Conservation (phyloP, 805 yeast genomes). For the Candida wancherniae region DNA sequence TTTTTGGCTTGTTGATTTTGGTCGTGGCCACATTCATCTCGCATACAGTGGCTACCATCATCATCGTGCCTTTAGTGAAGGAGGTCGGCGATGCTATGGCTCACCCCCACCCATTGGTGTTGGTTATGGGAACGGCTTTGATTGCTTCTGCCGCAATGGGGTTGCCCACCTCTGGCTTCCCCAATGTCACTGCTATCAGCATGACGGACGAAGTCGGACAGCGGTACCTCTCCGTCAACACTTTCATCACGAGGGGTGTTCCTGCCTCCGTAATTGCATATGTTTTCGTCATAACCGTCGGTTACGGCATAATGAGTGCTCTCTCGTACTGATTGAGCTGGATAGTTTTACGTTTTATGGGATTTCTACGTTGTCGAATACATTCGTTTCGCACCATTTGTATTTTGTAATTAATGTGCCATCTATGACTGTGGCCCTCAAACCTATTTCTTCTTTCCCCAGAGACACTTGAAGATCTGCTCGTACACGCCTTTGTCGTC, state of each 20-base stretch:
- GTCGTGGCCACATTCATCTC: conserved; percentile 41
- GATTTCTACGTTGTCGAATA: too few relatives aligned
- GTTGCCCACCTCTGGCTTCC: conserved; percentile 42
- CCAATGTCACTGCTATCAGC: conserved; percentile 41
- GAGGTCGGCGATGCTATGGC: conserved; percentile 37
- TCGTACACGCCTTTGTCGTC: conserved; percentile 28
- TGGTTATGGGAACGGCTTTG: conserved; percentile 40
- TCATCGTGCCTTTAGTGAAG: conserved; percentile 38
- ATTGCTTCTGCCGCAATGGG: conserved; percentile 44
- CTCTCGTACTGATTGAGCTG: conserved; percentile 13
- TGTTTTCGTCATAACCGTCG: conserved; percentile 31
- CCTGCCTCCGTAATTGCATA: conserved; percentile 38
- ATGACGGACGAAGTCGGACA: conserved; percentile 41
- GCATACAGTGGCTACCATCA: conserved; percentile 43
- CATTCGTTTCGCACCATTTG: too few relatives aligned
- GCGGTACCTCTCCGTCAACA: conserved; percentile 36
- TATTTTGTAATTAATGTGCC: too few relatives aligned
- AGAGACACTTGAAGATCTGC: too few relatives aligned
- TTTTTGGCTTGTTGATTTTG: conserved; percentile 49
- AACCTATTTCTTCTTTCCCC: too few relatives aligned
- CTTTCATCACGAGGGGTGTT: conserved; percentile 40
- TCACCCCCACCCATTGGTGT: conserved; percentile 34
- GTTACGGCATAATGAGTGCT: conserved; percentile 35
- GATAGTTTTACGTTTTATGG: too few relatives aligned
- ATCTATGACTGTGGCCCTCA: too few relatives aligned